Conservation (phyloP, 106 monocot species). For the Apostasia shenzhenica region DNA sequence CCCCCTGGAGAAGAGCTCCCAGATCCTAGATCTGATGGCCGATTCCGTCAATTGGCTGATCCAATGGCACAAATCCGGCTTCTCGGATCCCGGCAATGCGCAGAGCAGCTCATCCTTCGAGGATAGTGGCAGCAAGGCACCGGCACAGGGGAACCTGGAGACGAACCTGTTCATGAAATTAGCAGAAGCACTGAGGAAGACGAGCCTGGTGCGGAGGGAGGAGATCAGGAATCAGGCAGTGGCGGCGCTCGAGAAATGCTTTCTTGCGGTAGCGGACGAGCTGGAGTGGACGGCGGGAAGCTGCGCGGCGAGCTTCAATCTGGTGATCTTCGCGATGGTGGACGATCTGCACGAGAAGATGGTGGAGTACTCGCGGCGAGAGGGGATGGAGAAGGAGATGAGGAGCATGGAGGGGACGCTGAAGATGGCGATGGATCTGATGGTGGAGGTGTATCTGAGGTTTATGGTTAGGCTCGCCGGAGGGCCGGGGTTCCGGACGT, state of each 20-base stretch:
- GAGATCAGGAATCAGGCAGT: conserved; percentile 89
- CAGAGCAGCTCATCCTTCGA: conserved; percentile 11
- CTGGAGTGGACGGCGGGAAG: conserved; percentile 58
- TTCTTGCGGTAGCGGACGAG: conserved; percentile 38
- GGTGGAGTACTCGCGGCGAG: conserved; percentile 75
- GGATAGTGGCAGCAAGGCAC: conserved; percentile 5
- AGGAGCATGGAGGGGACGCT: conserved; percentile 77
- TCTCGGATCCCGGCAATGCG: conserved; percentile 42
- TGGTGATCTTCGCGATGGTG: conserved; percentile 67
- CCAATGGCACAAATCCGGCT: conserved; percentile 53
- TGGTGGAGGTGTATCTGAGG: conserved; percentile 56
- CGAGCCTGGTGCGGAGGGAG: conserved; percentile 68
- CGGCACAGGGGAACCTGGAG: conserved; percentile 20
- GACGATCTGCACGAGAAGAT: conserved; percentile 92
- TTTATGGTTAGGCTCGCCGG: conserved; percentile 45
- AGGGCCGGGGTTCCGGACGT: conserved; percentile 62
- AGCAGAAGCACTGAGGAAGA: conserved; percentile 60
- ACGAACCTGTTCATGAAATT: conserved; percentile 70
- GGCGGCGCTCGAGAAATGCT: conserved; percentile 21
- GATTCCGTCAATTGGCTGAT: conserved; percentile 54
- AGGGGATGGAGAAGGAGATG: conserved; percentile 67
- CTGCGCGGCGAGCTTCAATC: conserved; percentile 68
- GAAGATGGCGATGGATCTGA: conserved; percentile 52
- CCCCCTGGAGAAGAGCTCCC: conserved; percentile 61
- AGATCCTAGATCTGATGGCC: conserved; percentile 53